A percentile compares a stretch with the other conserved stretches of the same genome.
Conservation (phyloP, 2,329 filamentous ascomycete genomes). For the Xylaria sp. region DNA sequence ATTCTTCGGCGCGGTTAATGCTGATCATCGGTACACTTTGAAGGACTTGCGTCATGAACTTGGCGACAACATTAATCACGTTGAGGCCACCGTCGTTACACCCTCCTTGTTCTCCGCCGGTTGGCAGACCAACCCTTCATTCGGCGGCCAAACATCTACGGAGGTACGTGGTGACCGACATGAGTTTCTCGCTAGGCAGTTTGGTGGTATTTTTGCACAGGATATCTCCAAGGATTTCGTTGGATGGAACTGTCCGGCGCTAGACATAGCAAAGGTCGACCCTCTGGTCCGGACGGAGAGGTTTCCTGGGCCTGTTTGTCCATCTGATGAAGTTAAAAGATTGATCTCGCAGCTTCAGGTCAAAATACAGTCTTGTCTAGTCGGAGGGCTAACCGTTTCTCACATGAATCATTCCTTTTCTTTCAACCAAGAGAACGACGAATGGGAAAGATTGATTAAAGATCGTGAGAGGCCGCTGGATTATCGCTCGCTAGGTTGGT, state of each 20-base stretch:
- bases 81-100: conserved; percentile 41
- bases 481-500: conserved; percentile 32
- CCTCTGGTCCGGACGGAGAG: conserved; percentile 5
- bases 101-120: conserved; percentile 47
- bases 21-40: conserved; percentile 31
- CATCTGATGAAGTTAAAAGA: conserved; percentile 34
- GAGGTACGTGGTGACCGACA: conserved; percentile 20
- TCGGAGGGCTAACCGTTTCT: conserved; percentile 30
- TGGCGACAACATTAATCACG: conserved; percentile 30
- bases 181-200: conserved; percentile 44
- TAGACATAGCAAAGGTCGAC: conserved; percentile 36
- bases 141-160: conserved; percentile 28
- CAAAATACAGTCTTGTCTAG: conserved; percentile 38
- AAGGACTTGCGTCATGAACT: conserved; percentile 37
- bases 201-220: conserved; percentile 44
- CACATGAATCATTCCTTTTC: conserved; percentile 42
- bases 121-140: conserved; percentile 46
- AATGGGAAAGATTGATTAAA: conserved; percentile 43
- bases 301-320: conserved; percentile 34
- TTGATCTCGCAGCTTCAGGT: conserved; percentile 29
- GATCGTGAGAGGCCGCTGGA: conserved; percentile 30
- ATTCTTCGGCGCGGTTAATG: conserved; percentile 39
- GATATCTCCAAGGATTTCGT: conserved; percentile 33
- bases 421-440: conserved; percentile 41
- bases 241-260: conserved; percentile 40